Evolutionary conservation across 306 rosid genomes (phyloP).

Genomic region (Quercus gilva): DNA sequence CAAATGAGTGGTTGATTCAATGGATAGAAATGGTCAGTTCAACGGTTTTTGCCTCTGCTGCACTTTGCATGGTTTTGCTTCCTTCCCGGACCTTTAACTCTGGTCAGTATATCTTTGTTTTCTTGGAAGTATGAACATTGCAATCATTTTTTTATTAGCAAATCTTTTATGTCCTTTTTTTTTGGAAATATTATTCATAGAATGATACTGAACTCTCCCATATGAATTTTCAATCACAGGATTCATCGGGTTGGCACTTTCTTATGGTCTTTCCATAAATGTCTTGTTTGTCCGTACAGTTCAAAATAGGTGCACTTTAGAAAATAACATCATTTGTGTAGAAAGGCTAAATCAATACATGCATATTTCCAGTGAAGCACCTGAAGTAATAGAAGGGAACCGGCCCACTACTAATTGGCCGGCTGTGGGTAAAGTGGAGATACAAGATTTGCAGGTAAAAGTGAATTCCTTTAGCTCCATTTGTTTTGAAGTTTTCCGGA

Average conservation of each 20-base stretch:
- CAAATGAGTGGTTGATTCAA: constrained; percentile 69
- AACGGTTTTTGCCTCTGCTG: constrained; percentile 47
- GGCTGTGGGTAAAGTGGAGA: constrained; percentile 57
- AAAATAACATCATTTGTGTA: constrained; percentile 72
- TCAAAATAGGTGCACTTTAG: constrained; percentile 57
- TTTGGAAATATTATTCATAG: neutral
- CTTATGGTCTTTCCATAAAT: constrained; percentile 79
- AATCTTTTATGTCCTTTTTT: neutral
- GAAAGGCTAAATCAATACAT: constrained; percentile 76
- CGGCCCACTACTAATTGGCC: constrained; percentile 78
- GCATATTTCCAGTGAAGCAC: constrained; percentile 74
- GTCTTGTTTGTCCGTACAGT: constrained; percentile 42
- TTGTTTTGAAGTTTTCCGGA: too few relatives aligned
- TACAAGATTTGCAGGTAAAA: constrained; percentile 54
- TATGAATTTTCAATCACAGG: constrained; percentile 38
- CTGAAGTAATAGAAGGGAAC: constrained; percentile 51
- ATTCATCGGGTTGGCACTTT: constrained; percentile 74
- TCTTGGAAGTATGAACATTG: neutral
- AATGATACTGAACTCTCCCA: neutral
- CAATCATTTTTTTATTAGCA: neutral
- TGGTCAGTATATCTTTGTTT: constrained; percentile 37
- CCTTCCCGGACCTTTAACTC: constrained; percentile 62
- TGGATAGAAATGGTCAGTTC: constrained; percentile 57
- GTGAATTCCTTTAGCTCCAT: neutral
- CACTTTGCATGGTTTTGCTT: constrained; percentile 66